Conservation (phyloP, 2,329 filamentous ascomycete species). For the Septoria petroselini region DNA sequence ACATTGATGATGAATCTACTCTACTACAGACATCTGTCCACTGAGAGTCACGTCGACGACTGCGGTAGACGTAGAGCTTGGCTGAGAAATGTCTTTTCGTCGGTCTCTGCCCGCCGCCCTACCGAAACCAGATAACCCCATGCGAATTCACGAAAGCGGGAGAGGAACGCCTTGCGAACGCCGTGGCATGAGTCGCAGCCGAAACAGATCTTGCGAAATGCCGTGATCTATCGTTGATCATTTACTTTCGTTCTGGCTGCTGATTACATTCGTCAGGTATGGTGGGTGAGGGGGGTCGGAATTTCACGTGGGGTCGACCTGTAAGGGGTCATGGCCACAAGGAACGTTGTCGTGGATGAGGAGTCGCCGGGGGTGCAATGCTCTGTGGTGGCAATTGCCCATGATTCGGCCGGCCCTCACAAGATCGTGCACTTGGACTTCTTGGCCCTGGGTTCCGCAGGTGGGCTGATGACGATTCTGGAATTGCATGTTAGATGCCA, state of each 20-base stretch:
- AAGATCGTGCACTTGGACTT: constrained; percentile 68
- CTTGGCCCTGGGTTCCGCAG: constrained; percentile 59
- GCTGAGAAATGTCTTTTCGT: too few species aligned
- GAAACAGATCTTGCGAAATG: constrained; percentile 11
- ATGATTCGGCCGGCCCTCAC: constrained; percentile 38
- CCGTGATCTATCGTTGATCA: constrained; percentile 7
- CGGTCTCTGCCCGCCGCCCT: too few species aligned
- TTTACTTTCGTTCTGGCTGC: constrained; percentile 11
- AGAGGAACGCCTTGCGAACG: constrained; percentile 4
- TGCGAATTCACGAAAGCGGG: neutral
- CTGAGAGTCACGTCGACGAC: too few species aligned
- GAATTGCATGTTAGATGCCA: constrained; percentile 8
- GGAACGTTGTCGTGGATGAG: constrained; percentile 11
- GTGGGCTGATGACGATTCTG: constrained; percentile 70
- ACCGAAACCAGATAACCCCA: too few species aligned
- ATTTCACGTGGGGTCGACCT: constrained; percentile 5
- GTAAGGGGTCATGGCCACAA: constrained; percentile 4
- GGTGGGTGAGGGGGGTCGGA: neutral
- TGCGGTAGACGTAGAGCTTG: too few species aligned
- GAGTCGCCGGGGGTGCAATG: constrained; percentile 13
- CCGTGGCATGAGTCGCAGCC: constrained; percentile 10
- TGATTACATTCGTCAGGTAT: constrained; percentile 1
- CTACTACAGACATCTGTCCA: too few species aligned
- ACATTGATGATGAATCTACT: too few species aligned
- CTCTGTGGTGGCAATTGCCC: neutral